Evolutionary conservation across 2,329 filamentous ascomycete genomes (phyloP), one percentile per base, ranked within the genome.

Genomic region (Ploettnerulaceae sp.): DNA sequence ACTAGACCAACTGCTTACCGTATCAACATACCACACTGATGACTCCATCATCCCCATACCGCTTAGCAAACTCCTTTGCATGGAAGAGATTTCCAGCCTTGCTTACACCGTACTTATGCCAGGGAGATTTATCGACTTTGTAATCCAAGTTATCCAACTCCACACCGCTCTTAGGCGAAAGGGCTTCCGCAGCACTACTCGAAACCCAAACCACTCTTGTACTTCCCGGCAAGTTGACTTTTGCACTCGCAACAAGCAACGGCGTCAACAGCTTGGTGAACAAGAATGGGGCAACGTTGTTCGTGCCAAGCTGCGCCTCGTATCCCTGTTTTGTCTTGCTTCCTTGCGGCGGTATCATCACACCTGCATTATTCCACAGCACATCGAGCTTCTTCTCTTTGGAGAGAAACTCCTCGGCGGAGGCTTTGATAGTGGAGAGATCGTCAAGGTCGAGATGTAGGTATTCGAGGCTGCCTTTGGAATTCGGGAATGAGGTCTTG

Each of bases 311-410:
- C 24, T 66, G 64, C 7, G 66, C 36, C 35, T 71, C 67, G 48
- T 65, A 61, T 20, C 65, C 65, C 51, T 67, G 51, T 35, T 48
- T 54, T 5, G 62, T 64, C 49, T 63, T 60, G 45, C 60, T 56
- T 12, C 67, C 58, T 45, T 56, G 36, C 37, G 63, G 61, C 0
- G 67, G 65, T 1, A 53, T 51, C 66, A 69, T 69, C 5, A 71
- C 64, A 8, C 64, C 66, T 8, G 68, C 67, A 44, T 67, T 67
- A 46, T 68, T 66, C 54, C 62, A 68, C 0, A 73, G 59, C 3
- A 70, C 66, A 50, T 73, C 59, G 0, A 72, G 61, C 14, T 56
- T 59, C 2, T 45, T 33, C 51, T 72, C 69, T 18, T 56, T 57
- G 1, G 52, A 40, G 0, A 66, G 49, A 42, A 72, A 71, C 4